Evolutionary conservation across 805 yeast species (phyloP).

Genomic region (Candida rishiriensis): DNA sequence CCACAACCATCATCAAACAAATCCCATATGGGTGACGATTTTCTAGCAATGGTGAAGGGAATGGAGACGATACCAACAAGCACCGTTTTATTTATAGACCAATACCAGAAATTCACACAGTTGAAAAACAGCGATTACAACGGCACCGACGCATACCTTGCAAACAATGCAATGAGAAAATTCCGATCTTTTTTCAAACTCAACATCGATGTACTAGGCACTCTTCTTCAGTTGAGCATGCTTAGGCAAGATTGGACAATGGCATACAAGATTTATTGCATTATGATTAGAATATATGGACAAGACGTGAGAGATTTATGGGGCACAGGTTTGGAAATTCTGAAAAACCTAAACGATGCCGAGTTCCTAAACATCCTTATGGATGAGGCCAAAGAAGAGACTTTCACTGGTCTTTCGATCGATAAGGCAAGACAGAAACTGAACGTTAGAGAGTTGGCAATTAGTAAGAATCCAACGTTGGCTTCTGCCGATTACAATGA

Average conservation of each 20-base stretch:
- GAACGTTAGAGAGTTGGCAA: neutral
- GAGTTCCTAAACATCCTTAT: slow-evolving; percentile 12
- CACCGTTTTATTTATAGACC: slow-evolving; percentile 10
- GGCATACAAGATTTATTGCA: slow-evolving; percentile 49
- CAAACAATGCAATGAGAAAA: too few relatives aligned
- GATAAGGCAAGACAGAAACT: neutral
- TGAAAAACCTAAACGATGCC: slow-evolving; percentile 28
- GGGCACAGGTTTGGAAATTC: slow-evolving; percentile 59
- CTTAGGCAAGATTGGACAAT: slow-evolving; percentile 47
- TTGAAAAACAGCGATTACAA: too few relatives aligned
- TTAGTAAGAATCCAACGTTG: slow-evolving; percentile 1
- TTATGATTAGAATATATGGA: slow-evolving; percentile 43
- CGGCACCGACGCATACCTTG: too few relatives aligned
- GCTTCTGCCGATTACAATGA: neutral
- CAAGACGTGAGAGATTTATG: slow-evolving; percentile 56
- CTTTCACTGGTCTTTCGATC: too few relatives aligned
- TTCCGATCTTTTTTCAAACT: too few relatives aligned
- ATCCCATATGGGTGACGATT: neutral
- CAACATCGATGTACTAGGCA: slow-evolving; percentile 29
- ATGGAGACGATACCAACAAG: slow-evolving; percentile 9
- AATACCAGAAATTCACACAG: slow-evolving; percentile 7
- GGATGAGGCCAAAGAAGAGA: neutral
- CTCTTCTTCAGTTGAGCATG: slow-evolving; percentile 46
- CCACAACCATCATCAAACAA: too few relatives aligned
- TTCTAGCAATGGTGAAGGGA: slow-evolving; percentile 3